Percentiles rank a stretch among this genome's conserved stretches.
These are phyloP conservation scores for Entonaema liquescens DNA, from an alignment of 495 filamentous ascomycete species.

Conservation along the genomic window DNA sequence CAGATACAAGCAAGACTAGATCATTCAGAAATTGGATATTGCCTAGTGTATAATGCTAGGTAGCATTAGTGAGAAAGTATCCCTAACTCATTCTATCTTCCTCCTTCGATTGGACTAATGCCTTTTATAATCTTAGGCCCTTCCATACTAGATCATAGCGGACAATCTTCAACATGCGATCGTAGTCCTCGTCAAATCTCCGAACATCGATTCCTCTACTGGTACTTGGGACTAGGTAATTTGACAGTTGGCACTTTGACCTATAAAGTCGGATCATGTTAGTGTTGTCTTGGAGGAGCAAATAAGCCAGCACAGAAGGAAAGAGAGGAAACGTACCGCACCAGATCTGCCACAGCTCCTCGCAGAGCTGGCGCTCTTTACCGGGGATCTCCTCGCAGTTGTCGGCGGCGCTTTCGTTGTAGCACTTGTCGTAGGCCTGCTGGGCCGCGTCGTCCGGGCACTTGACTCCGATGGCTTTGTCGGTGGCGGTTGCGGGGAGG, in stretches of 20 bases:
- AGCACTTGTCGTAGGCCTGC: background rate
- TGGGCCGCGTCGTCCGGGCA: background rate
- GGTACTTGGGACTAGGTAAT: background rate
- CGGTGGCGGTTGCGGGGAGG: too few species aligned
- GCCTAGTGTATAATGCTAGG: too few species aligned
- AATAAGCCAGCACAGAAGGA: background rate
- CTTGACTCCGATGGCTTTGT: background rate
- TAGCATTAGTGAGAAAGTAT: too few species aligned
- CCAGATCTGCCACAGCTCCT: constrained; percentile 9
- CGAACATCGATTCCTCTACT: background rate
- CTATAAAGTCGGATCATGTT: background rate
- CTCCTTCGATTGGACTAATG: too few species aligned
- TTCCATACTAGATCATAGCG: too few species aligned
- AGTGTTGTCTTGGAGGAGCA: background rate
- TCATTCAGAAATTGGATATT: too few species aligned
- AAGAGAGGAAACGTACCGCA: constrained; percentile 7
- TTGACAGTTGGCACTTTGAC: background rate
- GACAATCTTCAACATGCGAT: too few species aligned
- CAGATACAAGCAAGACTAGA: background rate
- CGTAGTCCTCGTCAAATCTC: background rate
- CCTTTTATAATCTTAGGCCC: too few species aligned
- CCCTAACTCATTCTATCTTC: too few species aligned
- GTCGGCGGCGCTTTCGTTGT: background rate
- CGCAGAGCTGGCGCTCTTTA: too few species aligned
- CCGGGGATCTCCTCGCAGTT: constrained; percentile 4